These are phyloP conservation scores for Tieghemiomyces parasiticus DNA, from an alignment of 192 early-diverging fungal genomes.

Conservation along the genomic window DNA sequence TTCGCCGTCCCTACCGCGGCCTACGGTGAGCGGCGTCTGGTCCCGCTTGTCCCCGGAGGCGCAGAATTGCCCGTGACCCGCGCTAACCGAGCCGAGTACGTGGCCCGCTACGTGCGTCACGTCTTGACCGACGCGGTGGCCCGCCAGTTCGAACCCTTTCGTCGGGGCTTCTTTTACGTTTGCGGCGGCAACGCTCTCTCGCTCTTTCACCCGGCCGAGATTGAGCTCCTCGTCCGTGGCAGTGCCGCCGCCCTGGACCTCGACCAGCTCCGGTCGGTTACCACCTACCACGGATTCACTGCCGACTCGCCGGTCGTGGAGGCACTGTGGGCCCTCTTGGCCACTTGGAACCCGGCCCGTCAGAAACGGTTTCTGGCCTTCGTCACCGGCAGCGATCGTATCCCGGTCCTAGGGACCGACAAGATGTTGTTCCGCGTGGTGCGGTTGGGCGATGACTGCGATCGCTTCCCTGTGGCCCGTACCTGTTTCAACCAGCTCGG, in stretches of 20 bases:
- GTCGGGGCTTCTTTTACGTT: slow-evolving; percentile 74
- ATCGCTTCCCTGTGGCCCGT: slow-evolving; percentile 74
- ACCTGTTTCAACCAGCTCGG: slow-evolving; percentile 91
- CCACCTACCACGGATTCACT: slow-evolving; percentile 45
- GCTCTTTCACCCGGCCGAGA: slow-evolving; percentile 82
- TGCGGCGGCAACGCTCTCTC: slow-evolving; percentile 75
- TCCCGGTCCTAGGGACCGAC: slow-evolving; percentile 63
- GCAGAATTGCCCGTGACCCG: slow-evolving; percentile 43
- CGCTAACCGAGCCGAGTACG: slow-evolving; percentile 57
- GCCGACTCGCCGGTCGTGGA: slow-evolving; percentile 31
- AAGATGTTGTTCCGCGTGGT: slow-evolving; percentile 49
- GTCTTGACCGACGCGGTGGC: slow-evolving; percentile 58
- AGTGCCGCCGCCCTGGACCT: slow-evolving; percentile 50
- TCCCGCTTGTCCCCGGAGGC: slow-evolving; percentile 50
- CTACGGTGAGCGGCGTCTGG: slow-evolving; percentile 43
- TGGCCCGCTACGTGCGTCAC: slow-evolving; percentile 68
- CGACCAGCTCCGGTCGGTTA: slow-evolving; percentile 32
- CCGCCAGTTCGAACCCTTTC: slow-evolving; percentile 69
- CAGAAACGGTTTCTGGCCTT: slow-evolving; percentile 72
- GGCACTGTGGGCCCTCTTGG: slow-evolving; percentile 74
- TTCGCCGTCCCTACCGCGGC: slow-evolving; percentile 59
- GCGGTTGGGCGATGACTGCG: slow-evolving; percentile 42
- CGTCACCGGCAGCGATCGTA: slow-evolving; percentile 83
- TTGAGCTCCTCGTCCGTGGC: slow-evolving; percentile 80
- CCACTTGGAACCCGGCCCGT: slow-evolving; percentile 40